Evolutionary conservation across 2,329 filamentous ascomycete species (phyloP), one percentile per base, ranked within the genome.

Genomic region (Aphanocladium album): DNA sequence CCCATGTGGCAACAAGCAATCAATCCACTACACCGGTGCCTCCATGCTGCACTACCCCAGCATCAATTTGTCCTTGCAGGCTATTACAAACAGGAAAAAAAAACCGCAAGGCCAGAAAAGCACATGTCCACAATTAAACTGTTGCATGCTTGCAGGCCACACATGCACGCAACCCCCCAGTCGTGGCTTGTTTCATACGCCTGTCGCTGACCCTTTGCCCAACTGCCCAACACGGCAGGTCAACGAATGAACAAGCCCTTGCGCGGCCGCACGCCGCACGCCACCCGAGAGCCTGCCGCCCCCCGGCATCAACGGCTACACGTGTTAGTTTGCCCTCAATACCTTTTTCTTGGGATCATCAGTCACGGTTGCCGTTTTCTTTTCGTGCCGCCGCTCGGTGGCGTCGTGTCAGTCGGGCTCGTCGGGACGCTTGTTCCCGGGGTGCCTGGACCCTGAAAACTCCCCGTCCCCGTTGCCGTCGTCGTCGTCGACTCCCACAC

Each of bases 101-200:
- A 11, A n/a, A n/a, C n/a, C n/a, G n/a, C n/a, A n/a, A n/a, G n/a
- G n/a, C n/a, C n/a, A 41, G 7, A 39, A 27, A 21, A 41, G 23
- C 53, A 56, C 53, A 46, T 46, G 53, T 25, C 14, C 27, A 14
- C 41, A 56, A 46, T 56, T 47, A 25, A 37, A 19, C 39, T 43
- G 39, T 16, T 8, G 7, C 39, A 39, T 45, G 46, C 23, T 19
- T 35, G 19, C 41, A 19, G 27, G 37, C 35, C 46, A 55, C 47
- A 25, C n/a, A n/a, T n/a, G n/a, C n/a, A n/a, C n/a, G n/a, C n/a
- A n/a, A n/a, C n/a, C n/a, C n/a, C n/a, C n/a, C n/a, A n/a, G n/a
- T 21, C 17, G 21, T 41, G 55, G 45, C 21, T 45, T 57, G 45
- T 57, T 57, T 57, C 55, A 57, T 5, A 50, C 21, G 55, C 54